Percentiles rank a stretch among this genome's conserved stretches.
Conservation (phyloP, 306 rosid genomes). For the Corylus avellana region DNA sequence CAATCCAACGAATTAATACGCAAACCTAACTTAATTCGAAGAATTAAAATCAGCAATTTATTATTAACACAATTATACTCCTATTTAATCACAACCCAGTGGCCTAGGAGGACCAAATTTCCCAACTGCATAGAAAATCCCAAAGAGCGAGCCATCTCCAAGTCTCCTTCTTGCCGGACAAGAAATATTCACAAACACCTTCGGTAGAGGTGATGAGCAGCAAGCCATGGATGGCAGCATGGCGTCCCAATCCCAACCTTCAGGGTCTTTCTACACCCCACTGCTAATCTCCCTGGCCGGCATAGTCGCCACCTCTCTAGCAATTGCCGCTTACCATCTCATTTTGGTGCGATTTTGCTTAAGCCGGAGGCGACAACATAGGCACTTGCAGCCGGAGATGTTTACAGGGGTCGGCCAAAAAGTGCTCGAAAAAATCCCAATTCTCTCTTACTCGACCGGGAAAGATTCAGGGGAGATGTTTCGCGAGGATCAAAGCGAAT, state of each 20-base stretch:
- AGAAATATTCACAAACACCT: not conserved
- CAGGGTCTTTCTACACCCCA: constrained; percentile 34
- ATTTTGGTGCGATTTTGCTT: constrained; percentile 29
- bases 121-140: not conserved
- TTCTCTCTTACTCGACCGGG: constrained; percentile 26
- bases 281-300: constrained; percentile 43
- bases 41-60: not conserved
- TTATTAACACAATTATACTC: not conserved
- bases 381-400: not conserved
- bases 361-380: constrained; percentile 4
- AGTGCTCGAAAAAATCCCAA: constrained; percentile 40
- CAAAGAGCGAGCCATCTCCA: not conserved
- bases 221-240: constrained; percentile 12
- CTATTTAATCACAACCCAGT: not conserved
- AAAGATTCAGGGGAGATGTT: not conserved
- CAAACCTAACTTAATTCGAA: constrained; percentile 33
- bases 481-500: constrained; percentile 40
- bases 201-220: not conserved
- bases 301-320: constrained; percentile 30
- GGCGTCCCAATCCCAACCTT: not conserved
- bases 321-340: constrained; percentile 37
- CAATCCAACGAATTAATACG: constrained; percentile 27
- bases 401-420: constrained; percentile 34
- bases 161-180: not conserved
- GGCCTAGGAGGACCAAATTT: not conserved